These are phyloP conservation scores for Diutina catenulata DNA, from an alignment of 1,139 yeast species.

Conservation along the genomic window DNA sequence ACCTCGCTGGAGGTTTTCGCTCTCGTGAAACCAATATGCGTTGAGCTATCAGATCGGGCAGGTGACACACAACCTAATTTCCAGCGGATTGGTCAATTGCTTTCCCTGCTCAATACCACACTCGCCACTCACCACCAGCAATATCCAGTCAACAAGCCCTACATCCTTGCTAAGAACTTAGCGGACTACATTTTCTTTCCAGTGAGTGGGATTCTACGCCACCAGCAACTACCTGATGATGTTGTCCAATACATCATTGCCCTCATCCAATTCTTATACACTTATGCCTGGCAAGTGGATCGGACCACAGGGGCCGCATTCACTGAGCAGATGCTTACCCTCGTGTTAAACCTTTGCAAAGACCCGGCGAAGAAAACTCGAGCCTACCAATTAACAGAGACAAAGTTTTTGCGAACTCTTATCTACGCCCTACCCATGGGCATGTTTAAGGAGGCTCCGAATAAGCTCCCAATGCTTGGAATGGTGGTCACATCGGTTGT, in stretches of 20 bases:
- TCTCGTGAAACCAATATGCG: not conserved
- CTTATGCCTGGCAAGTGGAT: slow-evolving; percentile 1
- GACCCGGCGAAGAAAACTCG: not conserved
- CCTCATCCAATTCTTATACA: not conserved
- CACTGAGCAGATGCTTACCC: not conserved
- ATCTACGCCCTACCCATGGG: not conserved
- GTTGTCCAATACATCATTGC: not conserved
- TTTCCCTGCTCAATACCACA: not conserved
- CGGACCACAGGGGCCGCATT: not conserved
- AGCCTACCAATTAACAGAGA: no score
- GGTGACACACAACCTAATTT: not conserved
- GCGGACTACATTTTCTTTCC: slow-evolving; percentile 4
- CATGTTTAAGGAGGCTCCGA: not conserved
- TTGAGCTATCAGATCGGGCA: not conserved
- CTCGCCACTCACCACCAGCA: not conserved
- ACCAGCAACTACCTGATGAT: not conserved
- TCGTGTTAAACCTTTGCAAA: not conserved
- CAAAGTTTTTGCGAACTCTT: no score
- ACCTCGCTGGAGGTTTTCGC: not conserved
- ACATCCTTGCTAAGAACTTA: not conserved
- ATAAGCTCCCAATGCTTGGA: not conserved
- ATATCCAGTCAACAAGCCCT: no score
- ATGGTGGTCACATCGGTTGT: not conserved
- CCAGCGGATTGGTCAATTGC: not conserved
- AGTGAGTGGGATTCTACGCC: not conserved